Percentiles rank a stretch among this genome's conserved stretches.
Conservation (phyloP, 2,329 filamentous ascomycete species). For the Gnomoniopsis smithogilvyi region DNA sequence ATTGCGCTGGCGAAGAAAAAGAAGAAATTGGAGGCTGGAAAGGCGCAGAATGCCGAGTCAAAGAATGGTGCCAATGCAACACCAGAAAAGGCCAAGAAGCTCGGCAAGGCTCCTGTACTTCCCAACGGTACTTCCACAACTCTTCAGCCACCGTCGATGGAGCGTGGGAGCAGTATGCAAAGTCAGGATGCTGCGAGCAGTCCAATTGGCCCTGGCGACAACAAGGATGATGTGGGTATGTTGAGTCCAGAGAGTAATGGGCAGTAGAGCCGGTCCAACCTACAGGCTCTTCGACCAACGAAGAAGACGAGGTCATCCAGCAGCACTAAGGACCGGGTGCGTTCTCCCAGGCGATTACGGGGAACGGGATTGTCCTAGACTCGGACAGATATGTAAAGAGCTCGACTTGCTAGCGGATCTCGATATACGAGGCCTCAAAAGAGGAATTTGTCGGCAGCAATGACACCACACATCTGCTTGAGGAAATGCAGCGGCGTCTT, state of each 20-base stretch:
- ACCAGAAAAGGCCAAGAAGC: conserved; percentile 47
- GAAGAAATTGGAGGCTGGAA: conserved; percentile 63
- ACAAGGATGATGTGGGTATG: conserved; percentile 64
- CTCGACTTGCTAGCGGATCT: not conserved
- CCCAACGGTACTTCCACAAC: conserved; percentile 38
- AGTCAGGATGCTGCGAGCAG: conserved; percentile 58
- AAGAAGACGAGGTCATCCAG: not conserved
- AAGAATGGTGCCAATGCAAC: conserved; percentile 34
- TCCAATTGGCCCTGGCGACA: conserved; percentile 54
- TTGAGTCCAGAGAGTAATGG: conserved; percentile 81
- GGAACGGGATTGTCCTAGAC: not conserved
- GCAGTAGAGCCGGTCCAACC: conserved; percentile 28
- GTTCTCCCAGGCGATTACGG: not conserved
- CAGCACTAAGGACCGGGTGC: not conserved
- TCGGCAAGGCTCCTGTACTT: conserved; percentile 34
- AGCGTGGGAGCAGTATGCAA: conserved; percentile 54
- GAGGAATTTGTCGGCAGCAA: not conserved
- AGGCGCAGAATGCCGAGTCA: conserved; percentile 49
- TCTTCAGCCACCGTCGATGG: conserved; percentile 49
- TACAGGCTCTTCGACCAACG: not conserved
- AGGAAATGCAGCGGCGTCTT: not conserved
- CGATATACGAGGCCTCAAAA: not conserved
- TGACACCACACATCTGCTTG: not conserved
- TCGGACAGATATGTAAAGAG: not conserved
- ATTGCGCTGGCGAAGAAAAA: conserved; percentile 83